Evolutionary conservation across 805 yeast species (phyloP), one percentile per base, ranked within the genome.

Genomic region (Wickerhamomyces queroliae): DNA sequence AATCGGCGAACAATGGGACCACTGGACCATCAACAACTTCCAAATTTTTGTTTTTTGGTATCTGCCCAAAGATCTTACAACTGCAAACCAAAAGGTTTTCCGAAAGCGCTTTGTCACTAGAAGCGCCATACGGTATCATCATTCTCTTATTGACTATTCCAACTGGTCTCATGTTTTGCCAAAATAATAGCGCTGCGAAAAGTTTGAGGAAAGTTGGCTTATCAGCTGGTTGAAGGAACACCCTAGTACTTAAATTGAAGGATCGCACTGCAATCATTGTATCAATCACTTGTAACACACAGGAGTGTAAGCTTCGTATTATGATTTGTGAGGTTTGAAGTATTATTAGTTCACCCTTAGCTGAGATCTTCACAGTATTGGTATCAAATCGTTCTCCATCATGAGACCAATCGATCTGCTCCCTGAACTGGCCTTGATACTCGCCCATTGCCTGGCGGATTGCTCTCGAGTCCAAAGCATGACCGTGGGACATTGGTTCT

Each of bases 31-130:
- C 26, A 1, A 44, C 36, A 4, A 37, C n/a, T n/a, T 39, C 52
- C 7, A 48, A 30, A 28, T 43, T 41, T 45, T 44, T 46, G 16
- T 35, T 39, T 45, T 47, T 43, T 29, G 60, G 63, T 10, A 35
- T 51, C 45, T 39, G 86, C 0, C 86, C 89, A 58, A 61, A 83
- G 2, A 83, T 67, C 53, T 76, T 77, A 50, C 83, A 76, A 29
- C 83, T 69, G 40, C 87, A 79, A 16, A 80, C 82, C 36, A 82
- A 59, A 12, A 82, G 52, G 46, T 59, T 60, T 22, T 41, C 40
- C 10, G 38, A 34, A 11, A 18, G 22, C 4, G 39, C 27, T 8
- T 47, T n/a, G 38, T 62, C 68, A 48, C 62, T 67, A 6, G 55
- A 57, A 32, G 40, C 52, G 19, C 42, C 46, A 19, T 48, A 43